These are phyloP conservation scores for Vanilla planifolia DNA, from an alignment of 106 monocot species.

Conservation along the genomic window DNA sequence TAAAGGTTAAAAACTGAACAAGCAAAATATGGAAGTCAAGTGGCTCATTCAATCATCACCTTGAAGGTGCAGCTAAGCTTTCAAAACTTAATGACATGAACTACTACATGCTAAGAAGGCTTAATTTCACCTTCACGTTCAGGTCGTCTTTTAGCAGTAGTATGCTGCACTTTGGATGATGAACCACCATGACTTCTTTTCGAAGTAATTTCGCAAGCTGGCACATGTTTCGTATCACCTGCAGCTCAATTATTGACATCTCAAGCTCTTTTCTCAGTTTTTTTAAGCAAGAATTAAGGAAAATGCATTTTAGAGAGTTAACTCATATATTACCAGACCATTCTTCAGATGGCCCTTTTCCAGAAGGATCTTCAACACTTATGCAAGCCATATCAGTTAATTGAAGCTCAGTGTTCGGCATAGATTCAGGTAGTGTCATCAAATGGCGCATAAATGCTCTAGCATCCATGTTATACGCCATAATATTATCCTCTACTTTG, in stretches of 20 bases:
- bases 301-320: not conserved
- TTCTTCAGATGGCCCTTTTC: conserved; percentile 14
- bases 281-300: not conserved
- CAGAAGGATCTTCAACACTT: conserved; percentile 4
- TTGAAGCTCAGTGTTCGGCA: conserved; percentile 22
- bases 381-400: not conserved
- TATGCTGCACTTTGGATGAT: conserved; percentile 9
- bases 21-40: not conserved
- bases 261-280: not conserved
- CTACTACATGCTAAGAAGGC: not conserved
- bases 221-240: conserved; percentile 8
- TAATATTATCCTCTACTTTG: conserved; percentile 68
- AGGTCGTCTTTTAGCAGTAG: conserved; percentile 41
- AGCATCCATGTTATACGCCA: conserved; percentile 90
- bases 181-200: conserved; percentile 15
- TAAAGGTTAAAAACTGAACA: not conserved
- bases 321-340: conserved; percentile 21
- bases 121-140: conserved; percentile 39
- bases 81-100: not conserved
- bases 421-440: conserved; percentile 29
- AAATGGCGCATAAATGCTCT: conserved; percentile 75
- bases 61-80: not conserved
- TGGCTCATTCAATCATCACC: not conserved
- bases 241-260: conserved; percentile 5
- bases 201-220: conserved; percentile 4